A percentile compares a stretch with the other conserved stretches of the same genome.
Evolutionary conservation across 176 grass and related monocot species (phyloP).

Genomic region (Pontederia paniculata): DNA sequence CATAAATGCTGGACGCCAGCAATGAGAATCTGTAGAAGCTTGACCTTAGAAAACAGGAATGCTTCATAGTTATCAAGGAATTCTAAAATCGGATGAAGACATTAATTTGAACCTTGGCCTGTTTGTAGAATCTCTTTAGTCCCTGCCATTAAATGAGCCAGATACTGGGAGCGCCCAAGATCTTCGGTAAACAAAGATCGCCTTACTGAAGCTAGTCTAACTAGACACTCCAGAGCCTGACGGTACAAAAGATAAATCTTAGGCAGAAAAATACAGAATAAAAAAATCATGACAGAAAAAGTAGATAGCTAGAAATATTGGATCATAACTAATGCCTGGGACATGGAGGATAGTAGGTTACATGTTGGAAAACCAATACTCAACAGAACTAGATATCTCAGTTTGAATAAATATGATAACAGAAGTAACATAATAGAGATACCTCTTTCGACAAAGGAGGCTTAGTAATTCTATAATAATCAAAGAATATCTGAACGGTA

Average conservation of each 20-base stretch:
- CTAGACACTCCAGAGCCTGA: conserved; percentile 95
- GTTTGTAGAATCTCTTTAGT: conserved; percentile 98
- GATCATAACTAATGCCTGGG: background rate
- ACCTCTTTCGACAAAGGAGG: conserved; percentile 89
- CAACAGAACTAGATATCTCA: background rate
- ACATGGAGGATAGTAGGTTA: too few species aligned
- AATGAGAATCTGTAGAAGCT: too few species aligned
- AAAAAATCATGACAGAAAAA: background rate
- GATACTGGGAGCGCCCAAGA: conserved; percentile 59
- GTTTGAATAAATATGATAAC: background rate
- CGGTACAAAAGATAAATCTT: background rate
- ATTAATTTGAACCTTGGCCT: conserved; percentile 62
- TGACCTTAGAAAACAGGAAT: too few species aligned
- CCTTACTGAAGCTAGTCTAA: conserved; percentile 89
- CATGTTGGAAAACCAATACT: too few species aligned
- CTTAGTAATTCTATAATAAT: conserved; percentile 87
- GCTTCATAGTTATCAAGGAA: too few species aligned
- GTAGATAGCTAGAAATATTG: background rate
- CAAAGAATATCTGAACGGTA: conserved; percentile 92
- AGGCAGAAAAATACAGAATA: background rate
- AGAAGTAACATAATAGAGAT: conserved; percentile 16
- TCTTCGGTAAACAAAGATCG: conserved; percentile 94
- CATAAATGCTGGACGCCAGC: too few species aligned
- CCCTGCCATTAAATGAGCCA: conserved; percentile 86
- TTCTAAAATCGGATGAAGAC: background rate